Conservation (phyloP, 495 filamentous ascomycete species). For the Penicillium nucicola region DNA sequence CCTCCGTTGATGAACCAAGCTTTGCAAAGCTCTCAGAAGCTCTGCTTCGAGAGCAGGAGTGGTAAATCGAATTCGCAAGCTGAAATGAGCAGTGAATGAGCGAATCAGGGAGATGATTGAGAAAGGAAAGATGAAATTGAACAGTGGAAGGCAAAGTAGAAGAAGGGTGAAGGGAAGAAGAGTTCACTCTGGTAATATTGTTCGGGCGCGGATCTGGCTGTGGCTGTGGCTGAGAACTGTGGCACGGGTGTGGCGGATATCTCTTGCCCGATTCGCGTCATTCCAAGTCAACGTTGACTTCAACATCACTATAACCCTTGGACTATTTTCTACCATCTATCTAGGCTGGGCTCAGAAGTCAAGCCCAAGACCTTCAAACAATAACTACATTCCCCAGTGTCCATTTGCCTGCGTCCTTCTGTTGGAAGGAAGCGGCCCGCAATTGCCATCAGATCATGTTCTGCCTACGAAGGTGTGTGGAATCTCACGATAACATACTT, state of each 20-base stretch:
- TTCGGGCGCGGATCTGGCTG: conserved; percentile 7
- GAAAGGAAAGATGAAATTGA: conserved; percentile 18
- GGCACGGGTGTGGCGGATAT: conserved; percentile 17
- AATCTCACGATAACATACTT: background rate
- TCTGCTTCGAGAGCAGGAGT: conserved; percentile 39
- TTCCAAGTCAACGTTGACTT: background rate
- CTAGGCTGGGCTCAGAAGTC: background rate
- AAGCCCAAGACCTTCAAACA: background rate
- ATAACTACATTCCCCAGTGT: background rate
- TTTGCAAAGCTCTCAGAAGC: conserved; percentile 23
- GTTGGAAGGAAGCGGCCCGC: background rate
- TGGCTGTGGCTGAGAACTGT: conserved; percentile 6
- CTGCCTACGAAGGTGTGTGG: conserved; percentile 71
- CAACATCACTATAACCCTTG: background rate
- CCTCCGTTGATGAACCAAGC: conserved; percentile 32
- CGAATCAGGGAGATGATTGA: background rate
- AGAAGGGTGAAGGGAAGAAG: conserved; percentile 21
- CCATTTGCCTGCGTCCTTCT: background rate
- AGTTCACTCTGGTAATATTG: conserved; percentile 8
- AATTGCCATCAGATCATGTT: conserved; percentile 56
- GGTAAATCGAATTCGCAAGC: conserved; percentile 23
- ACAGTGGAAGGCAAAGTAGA: conserved; percentile 19
- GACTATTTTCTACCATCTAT: too few species aligned
- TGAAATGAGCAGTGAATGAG: background rate
- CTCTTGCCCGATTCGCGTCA: conserved; percentile 5